phyloP scores from a whole-genome alignment of 331 rosid species.

The Quercus phellos region DNA sequence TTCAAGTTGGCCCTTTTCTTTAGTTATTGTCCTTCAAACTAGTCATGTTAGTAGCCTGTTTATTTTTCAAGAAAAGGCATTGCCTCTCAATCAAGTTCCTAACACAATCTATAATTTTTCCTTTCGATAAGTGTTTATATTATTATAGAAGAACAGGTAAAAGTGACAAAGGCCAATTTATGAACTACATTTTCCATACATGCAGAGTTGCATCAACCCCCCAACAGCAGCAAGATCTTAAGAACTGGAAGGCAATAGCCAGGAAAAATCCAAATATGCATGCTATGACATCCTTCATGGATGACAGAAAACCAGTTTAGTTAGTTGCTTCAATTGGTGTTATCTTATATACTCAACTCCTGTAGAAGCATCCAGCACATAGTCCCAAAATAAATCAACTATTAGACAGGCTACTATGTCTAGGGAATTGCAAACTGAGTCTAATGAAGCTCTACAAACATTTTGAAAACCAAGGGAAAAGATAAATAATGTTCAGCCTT shows the following conservation, averaged over 20 bases:
- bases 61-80: background rate
- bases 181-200: background rate
- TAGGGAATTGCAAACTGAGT: background rate
- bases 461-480: background rate
- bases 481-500: background rate
- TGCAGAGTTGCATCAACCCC: background rate
- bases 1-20: background rate
- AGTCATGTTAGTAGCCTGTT: background rate
- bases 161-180: background rate
- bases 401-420: background rate
- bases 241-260: background rate
- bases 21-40: background rate
- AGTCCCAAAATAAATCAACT: background rate
- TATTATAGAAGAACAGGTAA: background rate
- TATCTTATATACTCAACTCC: background rate
- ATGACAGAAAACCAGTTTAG: background rate
- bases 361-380: background rate
- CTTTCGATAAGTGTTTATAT: background rate
- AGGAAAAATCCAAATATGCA: background rate
- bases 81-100: background rate
- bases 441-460: background rate
- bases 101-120: background rate
- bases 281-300: background rate
- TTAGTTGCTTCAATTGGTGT: background rate
- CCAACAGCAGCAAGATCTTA: background rate